These are phyloP conservation scores for Pulveroboletus sp. DNA, from an alignment of 768 basidiomycete species.

Conservation along the genomic window DNA sequence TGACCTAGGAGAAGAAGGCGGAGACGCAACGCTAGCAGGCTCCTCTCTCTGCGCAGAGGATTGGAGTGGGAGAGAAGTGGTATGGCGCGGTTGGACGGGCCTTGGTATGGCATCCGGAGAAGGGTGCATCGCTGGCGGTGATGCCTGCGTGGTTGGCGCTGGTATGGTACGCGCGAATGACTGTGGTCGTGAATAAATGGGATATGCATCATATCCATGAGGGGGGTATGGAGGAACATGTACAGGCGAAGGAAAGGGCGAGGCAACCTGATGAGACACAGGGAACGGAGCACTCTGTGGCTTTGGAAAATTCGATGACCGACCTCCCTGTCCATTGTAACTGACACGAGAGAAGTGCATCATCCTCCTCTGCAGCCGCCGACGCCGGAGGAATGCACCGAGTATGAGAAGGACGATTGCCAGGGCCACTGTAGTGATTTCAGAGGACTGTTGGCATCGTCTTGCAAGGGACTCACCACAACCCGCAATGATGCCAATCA, in stretches of 20 bases:
- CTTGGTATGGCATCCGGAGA: not conserved
- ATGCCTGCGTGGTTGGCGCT: not conserved
- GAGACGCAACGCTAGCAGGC: not conserved
- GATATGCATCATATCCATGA: not conserved
- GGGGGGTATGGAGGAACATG: conserved; percentile 9
- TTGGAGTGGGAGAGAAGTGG: not conserved
- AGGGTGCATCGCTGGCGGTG: not conserved
- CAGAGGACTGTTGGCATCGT: not conserved
- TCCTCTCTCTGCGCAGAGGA: conserved; percentile 1
- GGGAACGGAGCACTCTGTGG: not conserved
- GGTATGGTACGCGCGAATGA: not conserved
- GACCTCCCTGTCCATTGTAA: not conserved
- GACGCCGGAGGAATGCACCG: not conserved
- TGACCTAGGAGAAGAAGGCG: not conserved
- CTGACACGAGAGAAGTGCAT: not conserved
- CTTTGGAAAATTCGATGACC: not conserved
- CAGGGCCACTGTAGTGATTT: not conserved
- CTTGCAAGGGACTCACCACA: conserved; percentile 9
- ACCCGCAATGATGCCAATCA: not conserved
- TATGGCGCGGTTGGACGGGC: conserved; percentile 3
- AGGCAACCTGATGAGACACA: not conserved
- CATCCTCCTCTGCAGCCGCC: not conserved
- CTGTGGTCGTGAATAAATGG: not conserved
- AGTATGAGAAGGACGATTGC: not conserved
- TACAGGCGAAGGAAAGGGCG: not conserved